A percentile compares a stretch with the other conserved stretches of the same genome.
Conservation (phyloP, 2,329 filamentous ascomycete species). For the Orbilia brochopaga region DNA sequence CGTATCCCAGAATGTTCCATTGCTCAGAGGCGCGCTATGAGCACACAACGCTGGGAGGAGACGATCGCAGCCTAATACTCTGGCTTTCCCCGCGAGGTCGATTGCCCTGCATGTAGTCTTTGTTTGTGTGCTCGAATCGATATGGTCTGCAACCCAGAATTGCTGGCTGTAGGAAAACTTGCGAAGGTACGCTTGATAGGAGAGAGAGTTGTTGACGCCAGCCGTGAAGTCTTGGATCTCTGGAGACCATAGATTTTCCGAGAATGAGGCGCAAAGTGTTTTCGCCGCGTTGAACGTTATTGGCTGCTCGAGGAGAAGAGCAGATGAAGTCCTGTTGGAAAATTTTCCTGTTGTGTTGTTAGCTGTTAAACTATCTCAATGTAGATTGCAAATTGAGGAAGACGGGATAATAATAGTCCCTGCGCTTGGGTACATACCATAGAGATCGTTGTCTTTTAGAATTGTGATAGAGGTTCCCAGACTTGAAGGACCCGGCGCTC, state of each 20-base stretch:
- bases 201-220: constrained; percentile 57
- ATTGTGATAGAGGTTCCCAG: constrained; percentile 30
- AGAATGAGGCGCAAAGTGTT: constrained; percentile 18
- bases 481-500: constrained; percentile 2
- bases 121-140: constrained; percentile 24
- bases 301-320: constrained; percentile 26
- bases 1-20: constrained; percentile 56
- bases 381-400: background rate
- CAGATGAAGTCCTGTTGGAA: constrained; percentile 26
- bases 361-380: background rate
- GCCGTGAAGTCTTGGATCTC: constrained; percentile 32
- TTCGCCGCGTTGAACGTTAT: constrained; percentile 28
- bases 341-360: constrained; percentile 28
- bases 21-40: constrained; percentile 60
- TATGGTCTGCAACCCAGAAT: constrained; percentile 58
- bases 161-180: constrained; percentile 52
- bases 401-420: background rate
- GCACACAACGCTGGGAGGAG: constrained; percentile 59
- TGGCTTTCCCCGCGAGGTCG: constrained; percentile 55
- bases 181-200: constrained; percentile 56
- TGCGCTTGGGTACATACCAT: constrained; percentile 12
- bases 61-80: constrained; percentile 36
- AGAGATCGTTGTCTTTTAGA: constrained; percentile 41
- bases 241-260: constrained; percentile 37
- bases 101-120: constrained; percentile 53